These are phyloP conservation scores for Citrus trifoliata DNA, from an alignment of 345 rosid genomes.

Conservation along the genomic window DNA sequence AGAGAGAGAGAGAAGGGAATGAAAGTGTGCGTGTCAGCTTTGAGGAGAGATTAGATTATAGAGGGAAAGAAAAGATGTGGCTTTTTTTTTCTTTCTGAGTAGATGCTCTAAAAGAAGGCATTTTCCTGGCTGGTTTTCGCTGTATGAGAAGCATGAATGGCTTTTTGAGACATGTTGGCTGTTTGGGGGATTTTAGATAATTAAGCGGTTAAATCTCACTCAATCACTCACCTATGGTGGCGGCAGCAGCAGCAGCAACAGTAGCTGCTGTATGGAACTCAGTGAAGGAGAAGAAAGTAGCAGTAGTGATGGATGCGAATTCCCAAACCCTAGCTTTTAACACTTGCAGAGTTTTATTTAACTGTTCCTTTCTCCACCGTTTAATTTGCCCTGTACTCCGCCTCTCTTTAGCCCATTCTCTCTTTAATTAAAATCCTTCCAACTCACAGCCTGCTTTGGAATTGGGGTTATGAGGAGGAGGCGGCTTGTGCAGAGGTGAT, in stretches of 20 bases:
- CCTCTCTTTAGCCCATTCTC: slow-evolving; percentile 8
- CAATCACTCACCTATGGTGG: slow-evolving; percentile 19
- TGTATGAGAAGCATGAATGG: slow-evolving; percentile 14
- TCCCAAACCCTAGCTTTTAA: slow-evolving; percentile 35
- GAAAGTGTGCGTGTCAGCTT: slow-evolving; percentile 29
- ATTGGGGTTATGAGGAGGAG: slow-evolving; percentile 15
- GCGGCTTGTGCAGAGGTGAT: slow-evolving; percentile 24
- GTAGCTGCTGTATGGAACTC: slow-evolving; percentile 7
- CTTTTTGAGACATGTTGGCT: slow-evolving; percentile 55
- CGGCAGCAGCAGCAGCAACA: neutral
- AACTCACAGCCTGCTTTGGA: neutral
- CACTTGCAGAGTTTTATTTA: slow-evolving; percentile 17
- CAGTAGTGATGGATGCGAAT: slow-evolving; percentile 1
- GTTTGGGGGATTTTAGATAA: slow-evolving; percentile 31
- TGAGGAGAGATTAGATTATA: slow-evolving; percentile 10
- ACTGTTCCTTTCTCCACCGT: slow-evolving; percentile 15
- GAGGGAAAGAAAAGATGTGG: slow-evolving; percentile 4
- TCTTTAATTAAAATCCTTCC: neutral
- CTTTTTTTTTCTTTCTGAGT: neutral
- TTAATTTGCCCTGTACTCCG: slow-evolving; percentile 9
- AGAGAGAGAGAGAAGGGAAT: neutral
- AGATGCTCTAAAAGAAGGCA: neutral
- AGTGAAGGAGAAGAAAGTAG: neutral
- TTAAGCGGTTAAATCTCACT: slow-evolving; percentile 9
- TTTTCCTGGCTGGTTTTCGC: neutral